Evolutionary conservation across 2,329 filamentous ascomycete genomes (phyloP), one percentile per base, ranked within the genome.

Genomic region (Cercospora canescens): DNA sequence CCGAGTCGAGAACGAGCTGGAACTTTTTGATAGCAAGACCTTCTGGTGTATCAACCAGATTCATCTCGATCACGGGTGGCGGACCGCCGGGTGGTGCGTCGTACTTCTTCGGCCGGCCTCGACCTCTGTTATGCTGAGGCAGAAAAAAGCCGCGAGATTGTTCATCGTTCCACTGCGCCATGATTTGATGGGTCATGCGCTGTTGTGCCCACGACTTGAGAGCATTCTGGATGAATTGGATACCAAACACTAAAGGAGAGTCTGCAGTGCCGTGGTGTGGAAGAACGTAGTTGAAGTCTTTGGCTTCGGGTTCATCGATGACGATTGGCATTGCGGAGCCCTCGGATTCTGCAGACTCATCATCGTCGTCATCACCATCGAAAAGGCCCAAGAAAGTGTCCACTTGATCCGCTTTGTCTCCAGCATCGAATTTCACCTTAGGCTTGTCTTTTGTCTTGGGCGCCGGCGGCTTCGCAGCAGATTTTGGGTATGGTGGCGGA

Each of bases 161-260:
- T 41, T 69, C 62, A 30, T 68, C 64, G n/a, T 71, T 69, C 18
- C 69, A 65, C 35, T 73, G 65, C 21, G 69, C 55, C 28, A 60
- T 63, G 30, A 68, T 70, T 41, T 70, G 64, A 30, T 70, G 69
- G 4, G 66, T 68, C 37, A 73, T 65, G 24, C 73, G 69, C 60
- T 75, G 72, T 60, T 75, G 70, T 7, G 74, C 75, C 75, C 75
- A 76, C 6, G 74, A 76, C 41, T 73, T 73, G 63, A 77, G 67
- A 14, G 74, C 75, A 58, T 76, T 75, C 65, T 75, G 72, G 26
- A 76, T 77, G 70, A 77, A 77, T 58, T 73, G 68, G 34, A 76
- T 75, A 63, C 75, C 75, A 60, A 74, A 72, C 6, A 65, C 69
- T 4, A 77, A 68, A 26, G 73, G 69, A 4, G 67, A 67, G 50